A percentile compares a stretch with the other conserved stretches of the same genome.
Conservation (phyloP, 176 grass and related monocot genomes). For the Zoysia japonica region DNA sequence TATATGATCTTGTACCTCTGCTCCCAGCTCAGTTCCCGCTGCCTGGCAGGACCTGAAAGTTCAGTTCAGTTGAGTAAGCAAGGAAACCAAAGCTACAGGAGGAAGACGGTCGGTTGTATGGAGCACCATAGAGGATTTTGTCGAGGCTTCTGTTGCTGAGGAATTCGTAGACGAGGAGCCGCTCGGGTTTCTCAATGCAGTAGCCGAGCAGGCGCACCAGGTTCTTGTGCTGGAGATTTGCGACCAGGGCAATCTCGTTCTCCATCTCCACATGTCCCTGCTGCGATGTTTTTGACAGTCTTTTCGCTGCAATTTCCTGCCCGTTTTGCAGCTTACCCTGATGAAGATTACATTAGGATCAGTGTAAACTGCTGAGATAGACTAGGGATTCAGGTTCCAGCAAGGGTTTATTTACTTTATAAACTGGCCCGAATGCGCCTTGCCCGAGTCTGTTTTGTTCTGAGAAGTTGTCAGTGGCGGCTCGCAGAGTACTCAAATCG, state of each 20-base stretch:
- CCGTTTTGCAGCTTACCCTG: slow-evolving; percentile 43
- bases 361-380: background rate
- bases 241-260: slow-evolving; percentile 50
- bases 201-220: slow-evolving; percentile 51
- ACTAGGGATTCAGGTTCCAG: background rate
- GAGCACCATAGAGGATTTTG: slow-evolving; percentile 24
- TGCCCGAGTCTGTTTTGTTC: slow-evolving; percentile 52
- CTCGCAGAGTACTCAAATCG: slow-evolving; percentile 40
- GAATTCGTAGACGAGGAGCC: slow-evolving; percentile 61
- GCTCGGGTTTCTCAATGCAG: slow-evolving; percentile 49
- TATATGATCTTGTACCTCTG: slow-evolving; percentile 50
- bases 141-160: slow-evolving; percentile 56
- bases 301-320: slow-evolving; percentile 58
- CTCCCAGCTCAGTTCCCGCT: slow-evolving; percentile 32
- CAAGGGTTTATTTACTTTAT: slow-evolving; percentile 41
- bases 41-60: slow-evolving; percentile 23
- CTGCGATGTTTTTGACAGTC: slow-evolving; percentile 34
- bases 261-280: slow-evolving; percentile 43
- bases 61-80: background rate
- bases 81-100: too few relatives aligned
- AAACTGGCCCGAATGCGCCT: slow-evolving; percentile 60
- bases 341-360: background rate
- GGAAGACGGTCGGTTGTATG: too few relatives aligned
- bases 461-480: slow-evolving; percentile 55
- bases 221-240: slow-evolving; percentile 67